Evolutionary conservation across 495 filamentous ascomycete genomes (phyloP).

Genomic region (Oleoguttula mirabilis): DNA sequence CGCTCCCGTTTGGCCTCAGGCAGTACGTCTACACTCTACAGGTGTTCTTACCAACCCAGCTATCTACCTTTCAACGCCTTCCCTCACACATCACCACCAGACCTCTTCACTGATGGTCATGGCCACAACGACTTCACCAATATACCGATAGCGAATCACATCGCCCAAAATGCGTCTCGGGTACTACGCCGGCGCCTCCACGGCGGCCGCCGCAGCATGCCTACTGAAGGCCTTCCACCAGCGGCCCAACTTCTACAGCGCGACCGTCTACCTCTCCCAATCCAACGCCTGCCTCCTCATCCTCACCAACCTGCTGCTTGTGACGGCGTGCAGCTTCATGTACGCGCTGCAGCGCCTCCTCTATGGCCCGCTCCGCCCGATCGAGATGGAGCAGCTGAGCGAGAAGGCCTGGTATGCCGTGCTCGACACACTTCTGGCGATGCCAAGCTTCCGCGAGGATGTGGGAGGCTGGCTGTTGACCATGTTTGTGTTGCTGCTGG

Average conservation of each 20-base stretch:
- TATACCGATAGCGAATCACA: not conserved
- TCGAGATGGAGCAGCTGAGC: slow-evolving; percentile 93
- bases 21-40: too few species aligned
- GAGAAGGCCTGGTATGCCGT: slow-evolving; percentile 96
- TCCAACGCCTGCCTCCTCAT: slow-evolving; percentile 94
- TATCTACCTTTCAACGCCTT: too few species aligned
- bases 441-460: slow-evolving; percentile 97
- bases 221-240: slow-evolving; percentile 85
- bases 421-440: slow-evolving; percentile 90
- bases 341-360: slow-evolving; percentile 81
- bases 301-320: slow-evolving; percentile 75
- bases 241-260: slow-evolving; percentile 92
- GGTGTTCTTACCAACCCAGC: too few species aligned
- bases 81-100: slow-evolving; percentile 1
- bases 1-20: too few species aligned
- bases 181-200: slow-evolving; percentile 36
- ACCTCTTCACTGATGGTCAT: slow-evolving; percentile 16
- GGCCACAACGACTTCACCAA: not conserved
- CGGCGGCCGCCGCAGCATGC: slow-evolving; percentile 67
- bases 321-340: slow-evolving; percentile 55
- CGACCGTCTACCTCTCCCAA: slow-evolving; percentile 89
- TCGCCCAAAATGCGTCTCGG: slow-evolving; percentile 16
- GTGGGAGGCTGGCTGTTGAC: slow-evolving; percentile 85
- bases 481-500: slow-evolving; percentile 89
- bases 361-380: slow-evolving; percentile 79